Evolutionary conservation across 768 basidiomycete genomes (phyloP), one percentile per base, ranked within the genome.

Genomic region (Leccinum boreale): DNA sequence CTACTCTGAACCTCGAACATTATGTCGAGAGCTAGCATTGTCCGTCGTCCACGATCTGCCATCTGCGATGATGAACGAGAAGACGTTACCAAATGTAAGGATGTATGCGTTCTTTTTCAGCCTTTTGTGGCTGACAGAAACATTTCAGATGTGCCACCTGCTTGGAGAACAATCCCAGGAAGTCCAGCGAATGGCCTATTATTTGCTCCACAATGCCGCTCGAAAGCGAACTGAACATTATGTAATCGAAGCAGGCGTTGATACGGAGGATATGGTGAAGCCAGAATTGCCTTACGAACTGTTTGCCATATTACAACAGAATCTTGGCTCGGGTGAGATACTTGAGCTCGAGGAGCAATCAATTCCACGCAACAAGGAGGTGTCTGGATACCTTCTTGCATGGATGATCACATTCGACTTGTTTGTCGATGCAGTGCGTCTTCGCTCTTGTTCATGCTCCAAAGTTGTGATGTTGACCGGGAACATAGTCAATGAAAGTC

Each of bases 351-450:
- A 75, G 2, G 74, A 77, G 51, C 70, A 77, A 61, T 76, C 82
- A 55, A 50, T 72, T 58, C 26, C 50, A 5, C 61, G 51, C 58
- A 67, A 62, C 56, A 61, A 71, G 78, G 78, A 75, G 50, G 67
- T 81, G 2, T 85, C 90, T 59, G 85, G 87, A 4, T 82, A 84
- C 60, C 74, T 97, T n/a, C 79, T 97, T 9, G 83, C 81, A 2
- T 97, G 94, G 94, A 90, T 95, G 87, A 74, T 92, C n/a, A 69
- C 87, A 1, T 87, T 97, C 60, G 92, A 94, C 65, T 76, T 89
- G 19, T 97, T 97, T 72, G 76, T 77, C 24, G 85, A 91, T 69
- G 89, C 92, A 9, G 94, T 95, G 69, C 61, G 91, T 78, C 54
- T 36, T 44, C 53, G 5, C 19, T 29, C 36, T 23, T 17, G 8